Evolutionary conservation across 495 filamentous ascomycete genomes (phyloP), one percentile per base, ranked within the genome.

Genomic region (Aspergillus kassunensis): DNA sequence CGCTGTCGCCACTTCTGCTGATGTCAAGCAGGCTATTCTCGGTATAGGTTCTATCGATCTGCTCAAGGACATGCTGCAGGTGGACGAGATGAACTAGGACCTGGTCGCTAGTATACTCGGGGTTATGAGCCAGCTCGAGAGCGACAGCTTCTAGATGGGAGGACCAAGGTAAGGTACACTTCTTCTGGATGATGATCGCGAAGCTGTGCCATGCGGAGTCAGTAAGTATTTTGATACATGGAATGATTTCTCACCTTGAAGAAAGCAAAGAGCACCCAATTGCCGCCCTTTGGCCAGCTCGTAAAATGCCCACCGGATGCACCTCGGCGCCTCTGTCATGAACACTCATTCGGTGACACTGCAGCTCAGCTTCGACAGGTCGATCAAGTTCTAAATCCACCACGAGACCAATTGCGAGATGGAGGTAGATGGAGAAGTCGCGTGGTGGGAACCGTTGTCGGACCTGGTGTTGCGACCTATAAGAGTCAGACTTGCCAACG

Each of bases 401-500:
- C 6, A 69, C 59, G 11, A 80, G 54, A 30, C 71, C 71, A 37
- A 72, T 63, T 6, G 75, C 74, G 12, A 80, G 55, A 30, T 65
- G 66, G 18, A 76, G 47, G 19, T 77, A 63, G 24, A 71, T 56
- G 65, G 74, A 51, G 56, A 58, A 58, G 62, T 55, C 45, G 59
- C 69, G 55, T 60, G 73, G 50, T 64, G 73, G 29, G 65, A 69
- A 42, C 4, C 30, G 44, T 20, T 46, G 41, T 16, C 9, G 44
- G 11, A n/a, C 12, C 46, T 57, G 53, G 49, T 64, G 59, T 13
- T 59, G 58, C 15, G 34, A 52, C 62, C 58, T 61, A 16, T 9
- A 27, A 41, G 36, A 30, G 8, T 47, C 27, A 39, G 35, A 23
- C 11, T 23, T 3, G 41, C 13, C 8, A 40, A 4, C 24, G 18